Base-by-base conservation (phyloP, 1,284 basidiomycete species). In the Athelia sp. region DNA sequence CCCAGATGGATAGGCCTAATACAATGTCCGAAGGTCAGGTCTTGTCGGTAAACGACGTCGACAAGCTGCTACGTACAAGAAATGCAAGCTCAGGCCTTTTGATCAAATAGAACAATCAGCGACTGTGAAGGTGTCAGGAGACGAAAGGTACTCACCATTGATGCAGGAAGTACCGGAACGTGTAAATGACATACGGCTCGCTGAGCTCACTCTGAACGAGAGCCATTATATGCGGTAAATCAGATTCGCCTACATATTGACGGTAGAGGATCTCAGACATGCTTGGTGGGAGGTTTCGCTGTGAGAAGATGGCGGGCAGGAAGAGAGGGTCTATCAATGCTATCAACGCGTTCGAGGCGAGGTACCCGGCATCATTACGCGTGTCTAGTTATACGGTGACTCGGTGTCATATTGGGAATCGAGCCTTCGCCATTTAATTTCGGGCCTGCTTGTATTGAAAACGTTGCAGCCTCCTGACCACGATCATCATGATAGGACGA, bases 121-220 rank as follows among this genome's bases (percentile, higher is more conserved):
- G 56, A 53, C 53, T 63, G 59, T 64, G 59, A 59, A 38, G 56
- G 6, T 8, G 19, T 17, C 24, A 36, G 35, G 36, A 4, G 34
- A 21, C 6, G 48, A 31, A 31, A 35, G 44, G 43, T 36, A 67
- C 81, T 56, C 51, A 94, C 95, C 97, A 99, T 59, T 93, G 88
- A 61, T 92, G 83, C 13, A 99, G 78, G 65, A 98, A 98, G 67
- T 97, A 97, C 3, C 93, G 85, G 60, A 91, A 93, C 1, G 91
- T 93, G 69, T 93, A 94, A 47, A 94, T 86, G 52, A 96, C 93
- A 71, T 93, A 98, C 32, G 95, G 96, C 69, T 98, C 95, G 58
- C 90, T 93, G 63, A 97, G 81, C 70, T 95, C 93, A 60, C 78
- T 85, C 71, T 94, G 88, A n/a, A 95, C 88, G 54, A 97, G 78